phyloP scores from a whole-genome alignment of 495 filamentous ascomycete species.

The Penicillium fimorum region DNA sequence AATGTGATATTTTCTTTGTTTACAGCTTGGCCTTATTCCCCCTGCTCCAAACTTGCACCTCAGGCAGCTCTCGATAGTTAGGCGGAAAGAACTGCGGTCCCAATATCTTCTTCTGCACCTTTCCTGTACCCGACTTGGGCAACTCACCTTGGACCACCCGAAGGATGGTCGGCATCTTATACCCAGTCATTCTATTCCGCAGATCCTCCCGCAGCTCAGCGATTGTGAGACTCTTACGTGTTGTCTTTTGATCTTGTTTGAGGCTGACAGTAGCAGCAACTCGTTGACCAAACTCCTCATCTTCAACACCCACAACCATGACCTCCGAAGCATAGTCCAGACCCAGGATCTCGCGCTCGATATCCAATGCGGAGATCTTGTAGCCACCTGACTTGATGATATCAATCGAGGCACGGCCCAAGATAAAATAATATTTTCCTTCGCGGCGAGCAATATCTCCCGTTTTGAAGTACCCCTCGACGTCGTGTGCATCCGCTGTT shows the following conservation, averaged over 20 bases:
- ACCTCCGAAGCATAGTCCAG: slow-evolving; percentile 42
- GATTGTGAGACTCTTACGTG: slow-evolving; percentile 30
- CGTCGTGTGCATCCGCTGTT: slow-evolving; percentile 31
- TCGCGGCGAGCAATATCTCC: slow-evolving; percentile 49
- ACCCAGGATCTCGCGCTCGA: slow-evolving; percentile 42
- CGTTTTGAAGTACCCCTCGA: slow-evolving; percentile 47
- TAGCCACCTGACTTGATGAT: slow-evolving; percentile 48
- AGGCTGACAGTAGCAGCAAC: slow-evolving; percentile 49
- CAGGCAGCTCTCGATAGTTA: slow-evolving; percentile 29
- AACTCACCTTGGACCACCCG: slow-evolving; percentile 44
- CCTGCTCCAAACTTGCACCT: slow-evolving; percentile 45
- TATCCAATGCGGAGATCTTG: slow-evolving; percentile 47
- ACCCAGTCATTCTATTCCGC: slow-evolving; percentile 37
- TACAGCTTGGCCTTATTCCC: slow-evolving; percentile 17
- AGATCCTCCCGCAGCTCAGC: slow-evolving; percentile 41
- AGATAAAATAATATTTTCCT: slow-evolving; percentile 47
- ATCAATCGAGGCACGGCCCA: slow-evolving; percentile 47
- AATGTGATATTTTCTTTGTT: background rate
- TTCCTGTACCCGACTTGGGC: slow-evolving; percentile 49
- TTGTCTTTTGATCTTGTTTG: slow-evolving; percentile 21
- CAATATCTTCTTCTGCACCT: slow-evolving; percentile 52
- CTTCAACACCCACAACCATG: slow-evolving; percentile 46
- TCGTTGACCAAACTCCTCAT: slow-evolving; percentile 49
- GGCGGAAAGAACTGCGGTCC: slow-evolving; percentile 45
- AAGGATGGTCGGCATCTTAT: slow-evolving; percentile 51